Evolutionary conservation across 805 yeast genomes (phyloP).

Genomic region (Ogataea glucozyma): DNA sequence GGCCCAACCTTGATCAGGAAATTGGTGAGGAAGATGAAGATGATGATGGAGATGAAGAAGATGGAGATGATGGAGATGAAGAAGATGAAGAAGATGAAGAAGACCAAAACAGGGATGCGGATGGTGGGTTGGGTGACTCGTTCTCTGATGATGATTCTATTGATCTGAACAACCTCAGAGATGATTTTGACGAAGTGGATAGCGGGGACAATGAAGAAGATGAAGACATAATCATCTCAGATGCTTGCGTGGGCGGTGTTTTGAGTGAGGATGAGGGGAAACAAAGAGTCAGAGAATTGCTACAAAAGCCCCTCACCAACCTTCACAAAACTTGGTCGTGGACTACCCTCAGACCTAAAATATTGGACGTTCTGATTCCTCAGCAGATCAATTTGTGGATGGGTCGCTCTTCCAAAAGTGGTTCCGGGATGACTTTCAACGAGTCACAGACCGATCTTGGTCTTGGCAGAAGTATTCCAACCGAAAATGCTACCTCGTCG

Average conservation of each 20-base stretch:
- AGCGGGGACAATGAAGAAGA: constrained; percentile 28
- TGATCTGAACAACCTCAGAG: constrained; percentile 46
- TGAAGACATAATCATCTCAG: constrained; percentile 17
- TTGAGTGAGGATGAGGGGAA: constrained; percentile 36
- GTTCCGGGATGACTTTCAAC: constrained; percentile 5
- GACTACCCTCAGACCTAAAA: constrained; percentile 45
- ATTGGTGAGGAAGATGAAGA: constrained; percentile 26
- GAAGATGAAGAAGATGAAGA: constrained; percentile 1
- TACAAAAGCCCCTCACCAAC: constrained; percentile 63
- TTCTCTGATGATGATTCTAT: constrained; percentile 43
- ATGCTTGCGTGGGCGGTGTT: constrained; percentile 25
- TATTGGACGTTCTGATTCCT: constrained; percentile 49
- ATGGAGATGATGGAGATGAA: constrained; percentile 19
- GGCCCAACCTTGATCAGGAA: too few species aligned
- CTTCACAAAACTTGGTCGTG: constrained; percentile 28
- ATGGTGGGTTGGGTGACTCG: background rate
- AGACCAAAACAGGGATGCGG: background rate
- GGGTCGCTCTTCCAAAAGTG: constrained; percentile 43
- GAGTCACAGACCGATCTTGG: constrained; percentile 36
- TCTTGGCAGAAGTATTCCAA: constrained; percentile 58
- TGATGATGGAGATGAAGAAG: constrained; percentile 29
- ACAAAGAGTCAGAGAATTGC: constrained; percentile 48
- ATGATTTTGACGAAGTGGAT: constrained; percentile 47
- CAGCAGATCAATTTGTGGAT: constrained; percentile 80
- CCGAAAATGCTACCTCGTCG: constrained; percentile 53